Conservation (phyloP, 2,329 filamentous ascomycete species). For the Pezicula radicicola region DNA sequence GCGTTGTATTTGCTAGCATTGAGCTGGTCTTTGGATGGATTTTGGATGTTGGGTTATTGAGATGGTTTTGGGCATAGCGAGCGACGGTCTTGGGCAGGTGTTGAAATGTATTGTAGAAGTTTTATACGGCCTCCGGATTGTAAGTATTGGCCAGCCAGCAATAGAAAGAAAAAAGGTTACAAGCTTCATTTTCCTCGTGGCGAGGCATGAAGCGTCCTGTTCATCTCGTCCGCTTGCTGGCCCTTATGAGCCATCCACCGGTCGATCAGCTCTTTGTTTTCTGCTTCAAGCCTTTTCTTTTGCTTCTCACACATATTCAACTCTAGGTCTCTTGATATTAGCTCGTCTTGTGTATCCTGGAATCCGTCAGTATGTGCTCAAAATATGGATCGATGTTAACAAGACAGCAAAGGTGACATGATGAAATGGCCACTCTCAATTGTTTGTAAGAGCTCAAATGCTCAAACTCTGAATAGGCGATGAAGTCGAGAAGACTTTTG, state of each 20-base stretch:
- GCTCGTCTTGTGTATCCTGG: conserved; percentile 85
- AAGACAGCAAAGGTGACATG: too few species aligned
- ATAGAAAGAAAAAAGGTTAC: too few species aligned
- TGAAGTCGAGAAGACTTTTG: too few species aligned
- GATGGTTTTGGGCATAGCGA: background rate
- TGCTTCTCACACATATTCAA: conserved; percentile 81
- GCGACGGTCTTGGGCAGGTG: background rate
- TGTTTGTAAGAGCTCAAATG: too few species aligned
- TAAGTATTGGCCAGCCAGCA: too few species aligned
- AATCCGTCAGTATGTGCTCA: conserved; percentile 8
- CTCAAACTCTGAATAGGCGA: too few species aligned
- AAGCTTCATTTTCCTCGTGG: conserved; percentile 5
- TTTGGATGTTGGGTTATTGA: background rate
- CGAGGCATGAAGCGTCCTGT: conserved; percentile 43
- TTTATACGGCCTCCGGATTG: background rate
- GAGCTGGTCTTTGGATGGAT: background rate
- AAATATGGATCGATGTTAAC: too few species aligned
- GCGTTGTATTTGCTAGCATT: too few species aligned
- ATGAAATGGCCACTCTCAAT: too few species aligned
- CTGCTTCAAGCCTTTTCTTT: conserved; percentile 66
- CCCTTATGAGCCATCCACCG: conserved; percentile 90
- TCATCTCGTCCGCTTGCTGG: conserved; percentile 85
- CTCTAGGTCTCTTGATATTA: conserved; percentile 83
- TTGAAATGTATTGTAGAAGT: background rate
- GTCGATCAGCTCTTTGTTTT: conserved; percentile 87